Evolutionary conservation across 257 asterid species (phyloP).

Genomic region (Solanum peruvianum): DNA sequence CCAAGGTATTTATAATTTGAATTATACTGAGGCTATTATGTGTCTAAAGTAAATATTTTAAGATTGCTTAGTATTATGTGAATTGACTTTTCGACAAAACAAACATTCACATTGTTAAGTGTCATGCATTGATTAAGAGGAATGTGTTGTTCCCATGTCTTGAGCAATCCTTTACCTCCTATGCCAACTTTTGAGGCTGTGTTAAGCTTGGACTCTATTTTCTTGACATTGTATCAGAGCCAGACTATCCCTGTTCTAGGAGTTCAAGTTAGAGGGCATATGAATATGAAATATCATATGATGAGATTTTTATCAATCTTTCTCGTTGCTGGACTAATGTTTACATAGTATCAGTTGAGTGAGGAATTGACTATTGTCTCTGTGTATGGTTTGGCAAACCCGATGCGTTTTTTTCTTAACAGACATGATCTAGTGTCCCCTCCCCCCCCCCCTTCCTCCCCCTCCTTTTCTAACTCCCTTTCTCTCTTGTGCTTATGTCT

Average conservation of each 20-base stretch:
- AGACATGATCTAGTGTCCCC: no score
- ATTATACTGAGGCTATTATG: not conserved
- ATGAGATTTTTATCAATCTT: not conserved
- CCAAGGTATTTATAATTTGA: conserved; percentile 24
- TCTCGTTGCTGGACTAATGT: not conserved
- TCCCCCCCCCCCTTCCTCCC: not conserved
- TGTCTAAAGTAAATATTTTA: not conserved
- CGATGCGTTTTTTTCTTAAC: no score
- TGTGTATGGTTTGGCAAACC: no score
- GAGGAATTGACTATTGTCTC: no score
- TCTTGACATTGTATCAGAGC: not conserved
- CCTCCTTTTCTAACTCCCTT: not conserved
- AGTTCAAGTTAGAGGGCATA: not conserved
- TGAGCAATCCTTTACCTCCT: not conserved
- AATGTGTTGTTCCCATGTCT: not conserved
- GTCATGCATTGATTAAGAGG: not conserved
- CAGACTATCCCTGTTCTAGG: not conserved
- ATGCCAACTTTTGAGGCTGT: not conserved
- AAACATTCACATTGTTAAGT: not conserved
- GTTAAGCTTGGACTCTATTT: not conserved
- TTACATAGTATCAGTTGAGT: not conserved
- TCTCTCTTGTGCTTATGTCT: not conserved
- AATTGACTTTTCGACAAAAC: not conserved
- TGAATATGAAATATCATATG: not conserved
- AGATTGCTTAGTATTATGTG: not conserved